Conservation (phyloP, 306 rosid species). For the Ochetophila trinervis region DNA sequence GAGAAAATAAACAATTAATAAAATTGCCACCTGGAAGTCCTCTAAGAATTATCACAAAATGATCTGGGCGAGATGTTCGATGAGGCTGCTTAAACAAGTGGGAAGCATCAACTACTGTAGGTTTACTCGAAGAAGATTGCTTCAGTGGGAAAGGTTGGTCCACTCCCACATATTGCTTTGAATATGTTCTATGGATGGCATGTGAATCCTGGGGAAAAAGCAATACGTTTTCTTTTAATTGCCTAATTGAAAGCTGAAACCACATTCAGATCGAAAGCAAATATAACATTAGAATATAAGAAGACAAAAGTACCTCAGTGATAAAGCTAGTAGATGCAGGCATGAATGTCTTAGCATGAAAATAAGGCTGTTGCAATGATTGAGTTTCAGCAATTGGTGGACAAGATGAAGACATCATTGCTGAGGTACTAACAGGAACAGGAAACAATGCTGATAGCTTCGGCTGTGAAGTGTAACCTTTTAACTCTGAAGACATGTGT, state of each 20-base stretch:
- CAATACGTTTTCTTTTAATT: neutral
- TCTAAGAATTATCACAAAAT: conserved; percentile 75
- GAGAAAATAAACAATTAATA: neutral
- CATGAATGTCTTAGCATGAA: conserved; percentile 42
- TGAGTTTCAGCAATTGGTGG: conserved; percentile 44
- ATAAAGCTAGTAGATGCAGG: conserved; percentile 45
- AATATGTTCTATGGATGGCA: conserved; percentile 17
- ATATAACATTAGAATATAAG: conserved; percentile 10
- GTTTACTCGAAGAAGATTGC: conserved; percentile 38
- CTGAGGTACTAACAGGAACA: conserved; percentile 36
- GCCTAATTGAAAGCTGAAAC: neutral
- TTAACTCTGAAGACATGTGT: no score
- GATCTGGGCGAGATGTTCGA: conserved; percentile 83
- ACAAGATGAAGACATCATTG: conserved; percentile 37
- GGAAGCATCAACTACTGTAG: conserved; percentile 46
- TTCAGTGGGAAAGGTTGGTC: conserved; percentile 33
- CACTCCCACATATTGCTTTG: conserved; percentile 34
- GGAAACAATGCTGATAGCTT: conserved; percentile 54
- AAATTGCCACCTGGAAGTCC: conserved; percentile 82
- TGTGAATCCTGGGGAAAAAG: conserved; percentile 25
- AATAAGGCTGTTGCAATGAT: conserved; percentile 43
- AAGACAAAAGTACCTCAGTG: conserved; percentile 45
- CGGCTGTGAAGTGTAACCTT: no score
- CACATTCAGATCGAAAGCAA: conserved; percentile 4
- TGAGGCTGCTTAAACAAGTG: conserved; percentile 61